Conservation (phyloP, 306 rosid species). For the Cicer arietinum region DNA sequence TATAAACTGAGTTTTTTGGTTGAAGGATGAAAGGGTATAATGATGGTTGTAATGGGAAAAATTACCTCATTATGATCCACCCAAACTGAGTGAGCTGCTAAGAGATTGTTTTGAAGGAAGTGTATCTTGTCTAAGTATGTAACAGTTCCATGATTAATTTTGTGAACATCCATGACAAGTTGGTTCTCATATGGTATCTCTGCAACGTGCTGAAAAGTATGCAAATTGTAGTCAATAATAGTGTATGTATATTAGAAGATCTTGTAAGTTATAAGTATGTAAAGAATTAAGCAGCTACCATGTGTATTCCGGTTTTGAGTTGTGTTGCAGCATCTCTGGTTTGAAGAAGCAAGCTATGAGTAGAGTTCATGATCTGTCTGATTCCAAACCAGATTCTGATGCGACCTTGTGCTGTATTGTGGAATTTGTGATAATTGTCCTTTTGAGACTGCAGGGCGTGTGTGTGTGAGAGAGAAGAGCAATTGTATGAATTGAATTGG, state of each 20-base stretch:
- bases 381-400: conserved; percentile 88
- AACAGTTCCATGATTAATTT: conserved; percentile 78
- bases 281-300: conserved; percentile 45
- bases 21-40: conserved; percentile 13
- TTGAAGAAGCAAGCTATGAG: conserved; percentile 67
- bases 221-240: conserved; percentile 32
- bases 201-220: conserved; percentile 75
- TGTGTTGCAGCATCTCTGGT: conserved; percentile 72
- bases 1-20: conserved; percentile 12
- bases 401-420: conserved; percentile 80
- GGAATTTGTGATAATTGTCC: conserved; percentile 69
- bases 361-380: conserved; percentile 84
- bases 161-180: conserved; percentile 63
- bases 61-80: conserved; percentile 70
- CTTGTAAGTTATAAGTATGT: neutral
- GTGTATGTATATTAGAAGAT: no score
- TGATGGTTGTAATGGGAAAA: conserved; percentile 15
- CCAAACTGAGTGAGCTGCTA: conserved; percentile 89
- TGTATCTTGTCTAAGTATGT: conserved; percentile 74
- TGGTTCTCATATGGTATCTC: conserved; percentile 89
- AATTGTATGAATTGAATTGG: no score
- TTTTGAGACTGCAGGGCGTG: conserved; percentile 59
- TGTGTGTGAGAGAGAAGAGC: no score
- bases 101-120: conserved; percentile 71
- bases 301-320: conserved; percentile 86